Evolutionary conservation across 257 asterid species (phyloP), one percentile per base, ranked within the genome.

Genomic region (Nemophila menziesii): DNA sequence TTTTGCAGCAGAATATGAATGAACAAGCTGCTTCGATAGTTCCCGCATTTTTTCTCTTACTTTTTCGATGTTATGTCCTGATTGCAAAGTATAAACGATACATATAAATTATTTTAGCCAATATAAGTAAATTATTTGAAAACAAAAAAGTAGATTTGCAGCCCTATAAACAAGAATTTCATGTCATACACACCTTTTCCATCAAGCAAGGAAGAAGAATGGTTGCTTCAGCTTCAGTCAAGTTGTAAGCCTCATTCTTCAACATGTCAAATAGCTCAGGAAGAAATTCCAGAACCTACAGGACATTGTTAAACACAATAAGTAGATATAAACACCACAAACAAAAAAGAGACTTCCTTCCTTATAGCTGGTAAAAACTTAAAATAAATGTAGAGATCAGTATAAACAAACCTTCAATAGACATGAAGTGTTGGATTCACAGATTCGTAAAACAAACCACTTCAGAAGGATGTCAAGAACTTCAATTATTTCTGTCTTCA

Each of bases 141-240:
- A 26, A 26, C 33, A 4, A 26, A 5, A 26, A 10, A 26, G 10
- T 10, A 26, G 6, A 26, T 4, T n/a, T 15, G 44, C 22, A 3
- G 11, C 44, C 20, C 24, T 24, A 10, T 10, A 41, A 41, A 51
- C 46, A 48, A 20, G 18, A 17, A 23, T 5, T n/a, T 52, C 24
- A 13, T 11, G 38, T 45, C 19, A 37, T 17, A 44, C 12, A 44
- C 64, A 90, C 96, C 99, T 85, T 90, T 70, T 90, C 99, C 52
- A 78, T 61, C 65, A 90, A 69, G 78, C 99, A 86, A 53, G 99
- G 96, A 62, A 90, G 74, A 67, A 90, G 73, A 64, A 86, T 69
- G 44, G 99, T 73, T 27, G 99, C 93, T 82, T 90, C 96, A 44
- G 96, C 92, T 75, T 90, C 96, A 33, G 92, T 85, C 78, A 86